phyloP scores from a whole-genome alignment of 129 eudicot species.

The Rutidosis leptorrhynchoides region DNA sequence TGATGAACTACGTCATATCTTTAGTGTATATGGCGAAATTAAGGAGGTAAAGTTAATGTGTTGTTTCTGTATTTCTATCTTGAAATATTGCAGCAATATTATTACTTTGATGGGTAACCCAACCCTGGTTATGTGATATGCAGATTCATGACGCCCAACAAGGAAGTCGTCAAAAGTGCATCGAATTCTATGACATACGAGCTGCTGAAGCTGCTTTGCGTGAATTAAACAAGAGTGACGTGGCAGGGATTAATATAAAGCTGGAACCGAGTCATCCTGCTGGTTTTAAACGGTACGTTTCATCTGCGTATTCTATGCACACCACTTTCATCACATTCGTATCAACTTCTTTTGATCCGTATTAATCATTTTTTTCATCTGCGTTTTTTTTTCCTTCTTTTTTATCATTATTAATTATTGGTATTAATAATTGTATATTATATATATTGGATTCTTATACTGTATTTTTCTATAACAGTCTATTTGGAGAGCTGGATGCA shows the following conservation, averaged over 20 bases:
- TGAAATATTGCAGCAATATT: neutral
- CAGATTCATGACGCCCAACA: slow-evolving; percentile 77
- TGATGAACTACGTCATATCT: slow-evolving; percentile 64
- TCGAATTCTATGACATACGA: slow-evolving; percentile 84
- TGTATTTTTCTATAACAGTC: slow-evolving; percentile 31
- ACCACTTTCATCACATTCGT: neutral
- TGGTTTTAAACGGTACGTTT: slow-evolving; percentile 42
- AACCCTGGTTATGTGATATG: slow-evolving; percentile 26
- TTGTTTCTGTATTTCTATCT: slow-evolving; percentile 8
- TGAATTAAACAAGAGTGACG: slow-evolving; percentile 67
- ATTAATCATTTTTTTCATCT: too few relatives aligned
- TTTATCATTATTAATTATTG: too few relatives aligned
- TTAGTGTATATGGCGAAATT: slow-evolving; percentile 84
- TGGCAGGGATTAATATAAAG: slow-evolving; percentile 66
- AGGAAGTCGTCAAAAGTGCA: slow-evolving; percentile 50
- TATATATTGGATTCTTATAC: slow-evolving; percentile 7
- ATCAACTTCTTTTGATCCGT: neutral
- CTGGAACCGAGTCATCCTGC: slow-evolving; percentile 61
- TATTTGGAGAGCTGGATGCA: slow-evolving; percentile 54
- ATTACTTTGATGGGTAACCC: slow-evolving; percentile 9
- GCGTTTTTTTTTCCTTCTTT: too few relatives aligned
- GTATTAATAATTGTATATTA: too few relatives aligned
- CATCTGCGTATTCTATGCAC: neutral
- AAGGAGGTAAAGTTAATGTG: slow-evolving; percentile 65
- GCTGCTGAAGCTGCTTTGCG: slow-evolving; percentile 79